Percentiles rank a stretch among this genome's conserved stretches.
Evolutionary conservation across 2,329 filamentous ascomycete species (phyloP).

Genomic region (Botrytis paeoniae): DNA sequence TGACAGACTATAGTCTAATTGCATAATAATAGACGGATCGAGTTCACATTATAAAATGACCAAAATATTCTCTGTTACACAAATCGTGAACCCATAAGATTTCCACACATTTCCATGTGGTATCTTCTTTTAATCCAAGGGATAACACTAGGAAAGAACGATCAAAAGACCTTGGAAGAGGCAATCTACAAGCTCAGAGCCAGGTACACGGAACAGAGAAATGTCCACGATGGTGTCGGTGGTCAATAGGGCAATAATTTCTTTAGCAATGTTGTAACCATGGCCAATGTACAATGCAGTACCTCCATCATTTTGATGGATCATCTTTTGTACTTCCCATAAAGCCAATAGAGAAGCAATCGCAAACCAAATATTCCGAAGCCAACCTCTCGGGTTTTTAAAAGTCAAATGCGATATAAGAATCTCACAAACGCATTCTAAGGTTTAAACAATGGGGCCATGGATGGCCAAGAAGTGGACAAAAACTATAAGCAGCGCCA

Average conservation of each 20-base stretch:
- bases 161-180: background rate
- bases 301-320: background rate
- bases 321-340: background rate
- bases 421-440: background rate
- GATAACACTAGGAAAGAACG: background rate
- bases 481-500: background rate
- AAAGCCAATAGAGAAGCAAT: background rate
- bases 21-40: background rate
- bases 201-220: no score
- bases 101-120: background rate
- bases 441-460: background rate
- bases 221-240: fast-evolving
- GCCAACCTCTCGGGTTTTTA: background rate
- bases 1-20: background rate
- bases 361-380: background rate
- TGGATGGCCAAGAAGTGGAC: background rate
- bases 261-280: background rate
- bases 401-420: background rate
- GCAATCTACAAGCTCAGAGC: background rate
- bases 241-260: background rate
- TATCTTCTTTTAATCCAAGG: background rate
- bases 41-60: background rate
- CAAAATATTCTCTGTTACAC: background rate
- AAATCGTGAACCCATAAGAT: background rate
- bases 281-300: background rate